phyloP scores from a whole-genome alignment of 768 basidiomycete genomes.

The Baorangia bicolor region DNA sequence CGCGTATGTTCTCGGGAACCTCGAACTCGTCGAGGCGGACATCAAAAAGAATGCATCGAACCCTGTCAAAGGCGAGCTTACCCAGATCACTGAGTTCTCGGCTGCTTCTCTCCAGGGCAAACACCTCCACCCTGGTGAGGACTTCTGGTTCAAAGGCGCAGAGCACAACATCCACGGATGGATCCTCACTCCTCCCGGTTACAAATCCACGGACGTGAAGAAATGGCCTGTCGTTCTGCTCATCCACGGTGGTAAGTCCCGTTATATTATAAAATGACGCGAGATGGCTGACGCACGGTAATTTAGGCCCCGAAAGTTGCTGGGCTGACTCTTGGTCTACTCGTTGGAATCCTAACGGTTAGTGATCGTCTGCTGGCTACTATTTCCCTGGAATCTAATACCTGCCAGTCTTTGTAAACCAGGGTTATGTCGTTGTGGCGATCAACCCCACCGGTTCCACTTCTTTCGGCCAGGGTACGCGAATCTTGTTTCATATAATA shows the following conservation, averaged over 20 bases:
- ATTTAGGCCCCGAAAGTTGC: slow-evolving; percentile 68
- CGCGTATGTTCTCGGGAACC: slow-evolving; percentile 58
- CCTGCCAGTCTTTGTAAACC: slow-evolving; percentile 70
- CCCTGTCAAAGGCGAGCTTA: slow-evolving; percentile 35
- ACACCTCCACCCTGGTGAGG: slow-evolving; percentile 61
- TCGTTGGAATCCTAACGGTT: slow-evolving; percentile 89
- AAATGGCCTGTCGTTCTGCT: slow-evolving; percentile 79
- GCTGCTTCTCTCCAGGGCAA: slow-evolving; percentile 55
- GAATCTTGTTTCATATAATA: neutral
- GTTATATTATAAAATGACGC: neutral
- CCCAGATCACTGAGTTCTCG: slow-evolving; percentile 67
- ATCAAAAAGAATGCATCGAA: slow-evolving; percentile 33
- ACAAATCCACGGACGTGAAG: slow-evolving; percentile 59
- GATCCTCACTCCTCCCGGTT: slow-evolving; percentile 79
- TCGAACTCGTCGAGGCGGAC: slow-evolving; percentile 44
- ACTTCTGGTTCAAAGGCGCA: slow-evolving; percentile 90
- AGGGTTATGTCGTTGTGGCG: slow-evolving; percentile 84
- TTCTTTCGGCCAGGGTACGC: slow-evolving; percentile 80
- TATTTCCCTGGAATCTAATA: neutral
- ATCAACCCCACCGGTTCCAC: slow-evolving; percentile 96
- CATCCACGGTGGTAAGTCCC: slow-evolving; percentile 68
- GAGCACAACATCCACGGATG: slow-evolving; percentile 80
- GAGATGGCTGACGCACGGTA: neutral
- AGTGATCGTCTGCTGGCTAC: neutral
- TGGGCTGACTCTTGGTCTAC: slow-evolving; percentile 94